phyloP scores from a whole-genome alignment of 2,329 filamentous ascomycete species.

The Colletotrichum zoysiae region DNA sequence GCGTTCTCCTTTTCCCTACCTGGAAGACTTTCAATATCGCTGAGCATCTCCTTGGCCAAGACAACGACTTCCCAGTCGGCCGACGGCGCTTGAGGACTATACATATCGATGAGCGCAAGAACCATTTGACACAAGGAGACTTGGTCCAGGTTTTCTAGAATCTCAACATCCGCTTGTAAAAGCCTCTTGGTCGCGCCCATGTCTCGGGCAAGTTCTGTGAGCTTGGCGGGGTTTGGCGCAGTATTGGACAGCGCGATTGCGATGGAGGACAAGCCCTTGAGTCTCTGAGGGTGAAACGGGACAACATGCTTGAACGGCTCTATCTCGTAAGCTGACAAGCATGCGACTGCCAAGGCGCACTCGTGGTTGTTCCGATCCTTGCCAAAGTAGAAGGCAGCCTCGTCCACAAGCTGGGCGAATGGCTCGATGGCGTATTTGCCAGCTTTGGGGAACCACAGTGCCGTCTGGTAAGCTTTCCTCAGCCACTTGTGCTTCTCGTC shows the following conservation, averaged over 20 bases:
- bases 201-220: slow-evolving; percentile 46
- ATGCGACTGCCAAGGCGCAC: slow-evolving; percentile 60
- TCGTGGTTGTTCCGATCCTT: slow-evolving; percentile 55
- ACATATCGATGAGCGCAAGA: slow-evolving; percentile 60
- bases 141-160: slow-evolving; percentile 59
- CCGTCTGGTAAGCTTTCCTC: slow-evolving; percentile 52
- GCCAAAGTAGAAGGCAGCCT: slow-evolving; percentile 60
- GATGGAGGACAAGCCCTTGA: slow-evolving; percentile 65
- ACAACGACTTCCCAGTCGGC: slow-evolving; percentile 60
- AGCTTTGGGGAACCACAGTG: slow-evolving; percentile 53
- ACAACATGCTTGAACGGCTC: slow-evolving; percentile 64
- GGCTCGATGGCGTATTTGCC: slow-evolving; percentile 64
- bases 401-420: slow-evolving; percentile 58
- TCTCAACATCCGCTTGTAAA: not conserved
- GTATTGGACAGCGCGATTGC: slow-evolving; percentile 66
- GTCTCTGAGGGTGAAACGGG: slow-evolving; percentile 63
- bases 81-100: slow-evolving; percentile 57
- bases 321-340: slow-evolving; percentile 60
- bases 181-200: slow-evolving; percentile 41
- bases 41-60: slow-evolving; percentile 61
- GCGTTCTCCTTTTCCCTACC: slow-evolving; percentile 60
- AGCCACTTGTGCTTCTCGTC: slow-evolving; percentile 46
- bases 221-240: slow-evolving; percentile 54
- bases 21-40: slow-evolving; percentile 60
- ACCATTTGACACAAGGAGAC: slow-evolving; percentile 67